Evolutionary conservation across 176 grass and related monocot genomes (phyloP).

Genomic region (Oryza australiensis): DNA sequence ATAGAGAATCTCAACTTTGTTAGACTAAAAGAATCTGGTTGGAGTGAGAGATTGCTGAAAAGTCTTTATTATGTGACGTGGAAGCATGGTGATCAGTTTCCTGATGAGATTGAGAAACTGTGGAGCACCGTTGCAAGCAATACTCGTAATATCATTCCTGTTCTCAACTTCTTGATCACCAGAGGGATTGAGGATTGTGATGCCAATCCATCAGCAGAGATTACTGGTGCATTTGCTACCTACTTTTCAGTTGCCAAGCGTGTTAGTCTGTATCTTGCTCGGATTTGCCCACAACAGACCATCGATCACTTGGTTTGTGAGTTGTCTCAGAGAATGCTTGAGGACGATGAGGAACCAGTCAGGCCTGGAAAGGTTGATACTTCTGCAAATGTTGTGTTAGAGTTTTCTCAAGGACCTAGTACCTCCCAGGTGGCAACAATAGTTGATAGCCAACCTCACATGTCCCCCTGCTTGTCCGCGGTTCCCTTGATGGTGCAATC

Average conservation of each 20-base stretch:
- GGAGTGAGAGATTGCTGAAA: conserved; percentile 92
- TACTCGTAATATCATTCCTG: conserved; percentile 94
- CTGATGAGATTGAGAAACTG: conserved; percentile 97
- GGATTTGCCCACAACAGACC: conserved; percentile 93
- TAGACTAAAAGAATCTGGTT: conserved; percentile 87
- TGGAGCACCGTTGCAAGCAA: conserved; percentile 98
- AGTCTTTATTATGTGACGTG: conserved; percentile 98
- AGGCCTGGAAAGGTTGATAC: conserved; percentile 68
- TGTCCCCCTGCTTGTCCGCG: conserved; percentile 99
- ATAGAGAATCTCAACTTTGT: conserved; percentile 97
- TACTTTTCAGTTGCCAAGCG: conserved; percentile 97
- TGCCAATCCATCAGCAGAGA: conserved; percentile 96
- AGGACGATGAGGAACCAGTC: conserved; percentile 77
- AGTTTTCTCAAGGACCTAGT: conserved; percentile 91
- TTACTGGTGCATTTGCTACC: conserved; percentile 91
- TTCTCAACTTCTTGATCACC: conserved; percentile 95
- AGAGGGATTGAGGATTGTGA: conserved; percentile 97
- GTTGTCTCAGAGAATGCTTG: conserved; percentile 95
- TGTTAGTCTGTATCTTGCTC: conserved; percentile 95
- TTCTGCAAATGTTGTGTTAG: conserved; percentile 75
- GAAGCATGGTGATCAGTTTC: conserved; percentile 97
- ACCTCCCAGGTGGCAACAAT: conserved; percentile 65
- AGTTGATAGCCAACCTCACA: conserved; percentile 85
- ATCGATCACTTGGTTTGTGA: conserved; percentile 97
- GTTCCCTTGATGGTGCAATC: conserved; percentile 82